Conservation (phyloP, 768 basidiomycete genomes). For the Xerocomus spinulosus region DNA sequence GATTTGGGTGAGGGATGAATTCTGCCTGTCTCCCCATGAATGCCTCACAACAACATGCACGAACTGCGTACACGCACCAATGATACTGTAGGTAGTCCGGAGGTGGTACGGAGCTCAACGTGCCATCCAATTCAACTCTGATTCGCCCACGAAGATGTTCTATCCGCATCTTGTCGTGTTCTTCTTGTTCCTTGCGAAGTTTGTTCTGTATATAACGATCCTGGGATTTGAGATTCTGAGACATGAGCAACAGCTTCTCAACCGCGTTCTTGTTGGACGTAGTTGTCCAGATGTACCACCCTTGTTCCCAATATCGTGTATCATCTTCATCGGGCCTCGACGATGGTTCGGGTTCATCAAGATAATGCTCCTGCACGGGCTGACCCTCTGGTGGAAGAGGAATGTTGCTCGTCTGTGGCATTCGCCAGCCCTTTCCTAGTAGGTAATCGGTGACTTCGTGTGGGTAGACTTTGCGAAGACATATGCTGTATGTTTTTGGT, state of each 20-base stretch:
- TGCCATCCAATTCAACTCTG: slow-evolving; percentile 25
- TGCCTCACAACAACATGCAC: not conserved
- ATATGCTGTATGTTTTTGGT: slow-evolving; percentile 55
- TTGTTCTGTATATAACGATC: slow-evolving; percentile 31
- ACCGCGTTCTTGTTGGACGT: slow-evolving; percentile 47
- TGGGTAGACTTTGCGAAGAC: slow-evolving; percentile 61
- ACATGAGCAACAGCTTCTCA: slow-evolving; percentile 59
- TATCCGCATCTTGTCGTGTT: slow-evolving; percentile 45
- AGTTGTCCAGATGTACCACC: slow-evolving; percentile 72
- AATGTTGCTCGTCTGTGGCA: slow-evolving; percentile 46
- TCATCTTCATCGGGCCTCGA: slow-evolving; percentile 31
- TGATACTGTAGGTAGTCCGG: slow-evolving; percentile 23
- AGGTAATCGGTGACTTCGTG: slow-evolving; percentile 59
- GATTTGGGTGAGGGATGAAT: slow-evolving; percentile 53
- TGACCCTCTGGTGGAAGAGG: slow-evolving; percentile 69
- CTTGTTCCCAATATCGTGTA: slow-evolving; percentile 62
- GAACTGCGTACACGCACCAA: slow-evolving; percentile 36
- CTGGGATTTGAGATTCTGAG: slow-evolving; percentile 47
- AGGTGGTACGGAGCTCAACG: slow-evolving; percentile 25
- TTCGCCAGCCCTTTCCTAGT: slow-evolving; percentile 35
- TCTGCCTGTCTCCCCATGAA: slow-evolving; percentile 32
- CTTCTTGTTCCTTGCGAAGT: slow-evolving; percentile 42
- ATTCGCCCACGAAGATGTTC: slow-evolving; percentile 19
- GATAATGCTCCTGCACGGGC: slow-evolving; percentile 24
- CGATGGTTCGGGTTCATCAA: slow-evolving; percentile 10